Evolutionary conservation across 1,284 basidiomycete species (phyloP), one percentile per base, ranked within the genome.

Genomic region (Vanrija humicola): DNA sequence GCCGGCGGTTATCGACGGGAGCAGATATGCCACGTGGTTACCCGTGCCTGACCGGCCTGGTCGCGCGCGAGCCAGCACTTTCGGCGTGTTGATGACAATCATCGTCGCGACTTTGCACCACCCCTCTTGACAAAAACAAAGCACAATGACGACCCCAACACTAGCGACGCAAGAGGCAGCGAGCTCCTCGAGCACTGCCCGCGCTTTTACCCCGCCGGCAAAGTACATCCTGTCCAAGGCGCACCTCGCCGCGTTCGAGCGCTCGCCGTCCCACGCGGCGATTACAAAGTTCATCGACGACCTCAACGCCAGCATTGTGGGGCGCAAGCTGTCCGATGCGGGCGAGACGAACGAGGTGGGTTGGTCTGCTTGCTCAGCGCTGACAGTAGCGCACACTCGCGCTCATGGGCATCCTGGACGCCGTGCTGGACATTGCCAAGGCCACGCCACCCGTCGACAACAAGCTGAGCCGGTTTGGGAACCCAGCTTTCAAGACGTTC

Each of bases 401-500:
- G 6, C 76, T 93, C 7, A 68, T 95, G 15, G 64, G 70, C 1
- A 74, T 92, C 2, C 79, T 96, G 3, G 82, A 87, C 46, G 70
- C 76, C n/a, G 82, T 96, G 10, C 84, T 90, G 69, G 68, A 79
- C 42, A 78, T 88, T 29, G 88, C 85, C 1, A 79, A 80, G 38
- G 79, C 79, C 2, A 92, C 85, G 0, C 95, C 95, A 3, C 86
- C 94, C 0, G 85, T 95, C 21, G 88, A 94, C 64, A 97, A 97
- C 72, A 84, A 87, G 58, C 86, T 86, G 1, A 97, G 93, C 44
- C 81, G 96, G 25, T 99, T 99, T 67, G 96, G 95, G 3, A 99
- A 99, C 75, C 94, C 95, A 1, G 95, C 95, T 0, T 99, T 99
- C 78, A 82, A 89, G 66, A 84, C 83, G 0, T 94, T 98, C 68